A percentile compares a stretch with the other conserved stretches of the same genome.
These are phyloP conservation scores for Nothopassalora personata DNA, from an alignment of 2,329 filamentous ascomycete species.

Conservation along the genomic window DNA sequence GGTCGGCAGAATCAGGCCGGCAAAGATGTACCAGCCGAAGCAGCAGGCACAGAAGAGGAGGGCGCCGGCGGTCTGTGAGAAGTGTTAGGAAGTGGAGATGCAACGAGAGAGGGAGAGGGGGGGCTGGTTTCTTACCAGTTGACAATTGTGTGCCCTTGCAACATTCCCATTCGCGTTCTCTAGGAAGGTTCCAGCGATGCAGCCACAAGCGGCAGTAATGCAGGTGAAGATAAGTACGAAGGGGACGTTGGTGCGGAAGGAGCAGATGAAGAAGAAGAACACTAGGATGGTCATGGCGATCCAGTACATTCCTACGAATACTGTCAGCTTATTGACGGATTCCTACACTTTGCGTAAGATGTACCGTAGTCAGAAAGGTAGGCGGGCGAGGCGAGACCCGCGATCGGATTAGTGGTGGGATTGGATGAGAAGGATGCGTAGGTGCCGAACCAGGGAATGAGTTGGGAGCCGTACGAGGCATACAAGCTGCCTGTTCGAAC, in stretches of 20 bases:
- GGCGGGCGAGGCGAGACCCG: constrained; percentile 6
- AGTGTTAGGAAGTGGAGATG: background rate
- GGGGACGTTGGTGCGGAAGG: constrained; percentile 18
- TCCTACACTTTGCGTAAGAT: background rate
- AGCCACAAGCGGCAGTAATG: constrained; percentile 9
- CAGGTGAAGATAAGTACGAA: constrained; percentile 17
- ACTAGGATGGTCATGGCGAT: constrained; percentile 16
- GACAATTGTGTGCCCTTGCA: constrained; percentile 13
- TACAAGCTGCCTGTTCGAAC: constrained; percentile 15
- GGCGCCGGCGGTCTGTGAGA: constrained; percentile 13
- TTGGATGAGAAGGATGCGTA: constrained; percentile 15
- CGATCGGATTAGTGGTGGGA: constrained; percentile 5
- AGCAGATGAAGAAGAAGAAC: constrained; percentile 19
- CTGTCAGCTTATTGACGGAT: background rate
- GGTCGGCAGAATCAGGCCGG: constrained; percentile 16
- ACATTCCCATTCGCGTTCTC: constrained; percentile 11
- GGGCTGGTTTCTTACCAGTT: constrained; percentile 15
- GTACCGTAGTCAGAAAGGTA: constrained; percentile 17
- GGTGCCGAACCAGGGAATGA: constrained; percentile 16
- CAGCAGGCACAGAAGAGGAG: constrained; percentile 14
- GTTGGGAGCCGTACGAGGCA: constrained; percentile 12
- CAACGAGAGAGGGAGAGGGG: background rate
- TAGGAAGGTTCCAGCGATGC: constrained; percentile 16
- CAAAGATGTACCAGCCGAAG: constrained; percentile 20
- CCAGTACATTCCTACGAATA: constrained; percentile 15